Base-by-base conservation (phyloP, 805 yeast species). In the Metschnikowia dekortorum region DNA sequence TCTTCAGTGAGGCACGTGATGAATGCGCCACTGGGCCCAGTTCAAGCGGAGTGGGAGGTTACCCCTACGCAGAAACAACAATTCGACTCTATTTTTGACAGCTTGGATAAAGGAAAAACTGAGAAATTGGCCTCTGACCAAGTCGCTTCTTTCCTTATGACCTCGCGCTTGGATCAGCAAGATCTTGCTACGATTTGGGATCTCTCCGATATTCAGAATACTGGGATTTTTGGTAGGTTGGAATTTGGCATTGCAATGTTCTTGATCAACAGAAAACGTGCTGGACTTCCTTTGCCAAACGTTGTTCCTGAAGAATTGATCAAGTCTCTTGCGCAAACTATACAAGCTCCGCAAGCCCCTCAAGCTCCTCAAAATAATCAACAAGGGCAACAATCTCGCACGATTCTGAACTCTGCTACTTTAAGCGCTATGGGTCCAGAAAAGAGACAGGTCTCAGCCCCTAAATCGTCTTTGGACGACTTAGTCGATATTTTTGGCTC, bases 171-270 rank as follows among this genome's bases (percentile, higher is more conserved):
- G 52, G 79, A 84, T 46, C 96, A 91, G 61, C 91, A 88, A 46
- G 83, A 82, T 18, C 77, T 94, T 54, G 99, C 98, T 1, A 71
- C 82, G 26, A 83, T 92, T 39, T 94, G 99, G 99, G 99, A 94
- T 68, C 75, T 94, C 58, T 82, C 98, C 8, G 97, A 94, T 65
- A 78, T 89, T 54, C 86, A 88, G 57, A 89, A 89, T 66, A 82
- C 87, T 40, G 97, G 97, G 28, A 78, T 78, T 39, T 89, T 94
- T 62, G 78, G 88, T 44, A 82, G 79, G 60, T 75, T 81, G 56
- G 99, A 94, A 66, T 94, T 94, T 66, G 84, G 95, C 2, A 85
- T 94, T 62, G 97, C 98, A 14, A 85, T 94, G 89, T 92, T 85
- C 64, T 78, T 94, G 57, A 94, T 94, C 8, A 95, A 90, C 68